Percentiles rank a stretch among this genome's conserved stretches.
phyloP scores from a whole-genome alignment of 352 stramenopile genomes.

The Pythium phragmitis region DNA sequence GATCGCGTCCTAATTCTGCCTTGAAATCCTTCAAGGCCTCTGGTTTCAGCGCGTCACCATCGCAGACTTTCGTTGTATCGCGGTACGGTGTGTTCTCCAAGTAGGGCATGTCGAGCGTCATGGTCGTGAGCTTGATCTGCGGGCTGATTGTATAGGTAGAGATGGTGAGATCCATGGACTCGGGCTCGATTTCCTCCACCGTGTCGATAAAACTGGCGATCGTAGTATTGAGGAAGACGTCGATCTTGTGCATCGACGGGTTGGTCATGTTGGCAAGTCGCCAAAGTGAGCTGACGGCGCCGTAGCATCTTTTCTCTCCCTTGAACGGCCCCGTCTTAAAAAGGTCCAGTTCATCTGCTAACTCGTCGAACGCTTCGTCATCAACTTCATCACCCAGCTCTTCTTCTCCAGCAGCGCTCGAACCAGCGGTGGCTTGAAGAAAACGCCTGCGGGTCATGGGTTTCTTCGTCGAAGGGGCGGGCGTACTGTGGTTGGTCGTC shows the following conservation, averaged over 20 bases:
- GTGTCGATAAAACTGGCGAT: conserved; percentile 32
- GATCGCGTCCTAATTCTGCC: too few species aligned
- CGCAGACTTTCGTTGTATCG: conserved; percentile 18
- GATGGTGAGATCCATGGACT: conserved; percentile 29
- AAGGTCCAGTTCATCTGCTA: not conserved
- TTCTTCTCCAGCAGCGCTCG: not conserved
- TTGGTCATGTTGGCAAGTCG: conserved; percentile 29
- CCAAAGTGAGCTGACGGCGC: conserved; percentile 33
- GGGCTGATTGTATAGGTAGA: conserved; percentile 35
- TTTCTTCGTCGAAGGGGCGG: not conserved
- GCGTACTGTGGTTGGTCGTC: not conserved
- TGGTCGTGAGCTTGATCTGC: conserved; percentile 35
- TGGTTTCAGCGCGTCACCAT: too few species aligned
- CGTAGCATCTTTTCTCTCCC: conserved; percentile 31
- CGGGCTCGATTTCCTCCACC: conserved; percentile 23
- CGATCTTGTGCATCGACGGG: conserved; percentile 28
- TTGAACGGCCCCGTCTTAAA: conserved; percentile 21
- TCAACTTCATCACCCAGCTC: not conserved
- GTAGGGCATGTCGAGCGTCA: conserved; percentile 41
- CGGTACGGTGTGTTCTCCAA: conserved; percentile 28
- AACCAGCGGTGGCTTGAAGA: not conserved
- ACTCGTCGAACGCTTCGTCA: not conserved
- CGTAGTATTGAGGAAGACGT: conserved; percentile 26
- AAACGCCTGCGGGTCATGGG: not conserved
- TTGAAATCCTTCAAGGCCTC: too few species aligned